Percentiles rank a stretch among this genome's conserved stretches.
These are phyloP conservation scores for Penicillium bialowiezense DNA, from an alignment of 495 filamentous ascomycete genomes.

Conservation along the genomic window DNA sequence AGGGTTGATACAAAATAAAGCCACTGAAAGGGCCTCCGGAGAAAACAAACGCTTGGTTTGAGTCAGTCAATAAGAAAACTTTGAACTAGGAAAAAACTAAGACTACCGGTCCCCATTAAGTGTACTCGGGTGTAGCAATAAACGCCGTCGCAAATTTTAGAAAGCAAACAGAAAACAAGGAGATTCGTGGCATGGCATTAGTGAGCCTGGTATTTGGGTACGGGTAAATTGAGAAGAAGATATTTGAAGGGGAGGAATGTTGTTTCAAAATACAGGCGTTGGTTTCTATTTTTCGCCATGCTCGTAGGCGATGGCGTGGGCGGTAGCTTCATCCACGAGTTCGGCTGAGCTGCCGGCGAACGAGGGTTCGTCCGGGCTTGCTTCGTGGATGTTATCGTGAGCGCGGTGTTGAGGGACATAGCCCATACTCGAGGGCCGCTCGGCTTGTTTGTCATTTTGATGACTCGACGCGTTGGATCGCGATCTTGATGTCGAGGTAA, in stretches of 20 bases:
- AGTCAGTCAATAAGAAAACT: neutral
- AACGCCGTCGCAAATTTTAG: constrained; percentile 23
- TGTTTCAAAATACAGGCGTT: constrained; percentile 1
- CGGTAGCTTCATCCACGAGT: constrained; percentile 37
- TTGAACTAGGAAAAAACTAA: neutral
- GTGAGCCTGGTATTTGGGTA: constrained; percentile 14
- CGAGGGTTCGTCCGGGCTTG: constrained; percentile 52
- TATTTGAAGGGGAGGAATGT: neutral
- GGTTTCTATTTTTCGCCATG: neutral
- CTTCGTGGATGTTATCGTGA: constrained; percentile 55
- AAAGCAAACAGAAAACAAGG: constrained; percentile 19
- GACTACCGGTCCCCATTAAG: neutral
- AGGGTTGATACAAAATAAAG: constrained; percentile 4
- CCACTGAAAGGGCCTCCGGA: neutral
- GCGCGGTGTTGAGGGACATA: constrained; percentile 70
- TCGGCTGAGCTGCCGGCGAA: constrained; percentile 50
- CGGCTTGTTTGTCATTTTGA: constrained; percentile 38
- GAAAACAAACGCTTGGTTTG: neutral
- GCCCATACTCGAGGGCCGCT: constrained; percentile 65
- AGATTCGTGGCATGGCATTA: constrained; percentile 39
- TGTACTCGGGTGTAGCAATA: constrained; percentile 3
- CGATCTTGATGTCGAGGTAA: constrained; percentile 44
- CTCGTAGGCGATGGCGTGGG: constrained; percentile 10
- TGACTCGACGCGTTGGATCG: constrained; percentile 42
- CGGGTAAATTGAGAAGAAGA: neutral